These are phyloP conservation scores for Trametes polyzona DNA, from an alignment of 1,284 basidiomycete genomes.

Conservation along the genomic window DNA sequence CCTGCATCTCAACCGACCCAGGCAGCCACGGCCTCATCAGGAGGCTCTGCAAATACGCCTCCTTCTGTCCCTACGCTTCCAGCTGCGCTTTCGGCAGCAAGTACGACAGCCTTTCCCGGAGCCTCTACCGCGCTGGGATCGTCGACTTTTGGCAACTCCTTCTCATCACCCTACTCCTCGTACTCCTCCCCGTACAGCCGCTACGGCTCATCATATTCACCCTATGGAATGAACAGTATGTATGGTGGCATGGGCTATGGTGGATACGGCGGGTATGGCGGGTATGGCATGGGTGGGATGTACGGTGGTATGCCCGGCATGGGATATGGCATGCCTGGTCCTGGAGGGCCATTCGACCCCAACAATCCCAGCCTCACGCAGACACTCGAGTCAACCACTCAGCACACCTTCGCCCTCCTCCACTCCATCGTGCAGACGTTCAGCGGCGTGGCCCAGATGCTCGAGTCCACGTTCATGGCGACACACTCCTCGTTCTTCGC, in stretches of 20 bases:
- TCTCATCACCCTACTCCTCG: slow-evolving; percentile 43
- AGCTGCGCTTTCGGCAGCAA: slow-evolving; percentile 40
- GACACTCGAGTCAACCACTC: slow-evolving; percentile 87
- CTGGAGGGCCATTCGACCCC: slow-evolving; percentile 54
- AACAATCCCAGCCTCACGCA: slow-evolving; percentile 77
- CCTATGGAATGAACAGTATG: slow-evolving; percentile 47
- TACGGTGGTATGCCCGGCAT: slow-evolving; percentile 44
- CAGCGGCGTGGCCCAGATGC: slow-evolving; percentile 95
- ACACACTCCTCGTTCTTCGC: slow-evolving; percentile 99
- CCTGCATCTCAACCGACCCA: slow-evolving; percentile 31
- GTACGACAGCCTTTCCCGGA: background rate
- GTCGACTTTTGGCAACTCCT: slow-evolving; percentile 28
- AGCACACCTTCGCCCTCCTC: slow-evolving; percentile 91
- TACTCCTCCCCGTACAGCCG: slow-evolving; percentile 52
- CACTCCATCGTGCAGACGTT: slow-evolving; percentile 97
- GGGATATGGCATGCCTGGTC: slow-evolving; percentile 44
- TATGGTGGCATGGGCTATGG: slow-evolving; percentile 42
- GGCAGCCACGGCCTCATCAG: slow-evolving; percentile 20
- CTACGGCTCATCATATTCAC: slow-evolving; percentile 46
- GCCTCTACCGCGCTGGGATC: slow-evolving; percentile 28
- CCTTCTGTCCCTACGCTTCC: slow-evolving; percentile 47
- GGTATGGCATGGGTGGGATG: slow-evolving; percentile 44
- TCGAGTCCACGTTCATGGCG: slow-evolving; percentile 98
- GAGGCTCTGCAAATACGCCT: slow-evolving; percentile 31
- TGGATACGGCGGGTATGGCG: slow-evolving; percentile 44